Evolutionary conservation across 2,329 filamentous ascomycete genomes (phyloP), one percentile per base, ranked within the genome.

Genomic region (Trichoderma sp.): DNA sequence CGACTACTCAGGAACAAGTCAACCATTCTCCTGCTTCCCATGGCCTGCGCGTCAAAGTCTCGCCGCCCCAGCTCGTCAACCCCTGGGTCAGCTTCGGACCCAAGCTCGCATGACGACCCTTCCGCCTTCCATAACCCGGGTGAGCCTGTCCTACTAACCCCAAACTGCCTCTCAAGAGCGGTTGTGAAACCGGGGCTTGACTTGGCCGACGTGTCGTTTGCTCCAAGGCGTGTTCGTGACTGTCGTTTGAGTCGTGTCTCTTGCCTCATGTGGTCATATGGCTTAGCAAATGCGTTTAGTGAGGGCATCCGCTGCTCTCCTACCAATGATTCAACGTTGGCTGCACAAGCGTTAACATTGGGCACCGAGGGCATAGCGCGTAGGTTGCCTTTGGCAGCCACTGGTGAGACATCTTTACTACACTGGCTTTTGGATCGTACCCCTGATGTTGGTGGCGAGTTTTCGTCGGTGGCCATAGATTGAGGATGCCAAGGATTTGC

Each of bases 1-100:
- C 84, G 79, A 56, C 80, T 84, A 68, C 78, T 85, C 32, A 87
- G 76, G 72, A 87, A 87, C 58, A 83, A 68, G 63, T 87, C 84
- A 8, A 87, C 84, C 82, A 87, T 86, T 50, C 78, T 78, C 73
- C 82, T 82, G 71, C 84, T 84, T 2, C 82, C 82, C 68, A 80
- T 74, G 0, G 74, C 74, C 67, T 82, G 80, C 0, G 76, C 73
- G 45, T 79, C 76, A 66, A 67, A 29, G 35, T 69, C 68, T 22
- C 59, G 25, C 10, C 45, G 42, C 29, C 61, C 67, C 48, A 64
- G 27, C 32, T 68, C 42, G 10, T 52, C 54, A 22, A 60, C 12
- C 2, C 45, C 54, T n/a, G 59, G 17, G 17, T 57, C 56, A 19
- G 29, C 29, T 29, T 68, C 61, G 1, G 35, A n/a, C 15, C 48